These are phyloP conservation scores for Petasospora fabianii DNA, from an alignment of 1,139 yeast genomes.

Conservation along the genomic window DNA sequence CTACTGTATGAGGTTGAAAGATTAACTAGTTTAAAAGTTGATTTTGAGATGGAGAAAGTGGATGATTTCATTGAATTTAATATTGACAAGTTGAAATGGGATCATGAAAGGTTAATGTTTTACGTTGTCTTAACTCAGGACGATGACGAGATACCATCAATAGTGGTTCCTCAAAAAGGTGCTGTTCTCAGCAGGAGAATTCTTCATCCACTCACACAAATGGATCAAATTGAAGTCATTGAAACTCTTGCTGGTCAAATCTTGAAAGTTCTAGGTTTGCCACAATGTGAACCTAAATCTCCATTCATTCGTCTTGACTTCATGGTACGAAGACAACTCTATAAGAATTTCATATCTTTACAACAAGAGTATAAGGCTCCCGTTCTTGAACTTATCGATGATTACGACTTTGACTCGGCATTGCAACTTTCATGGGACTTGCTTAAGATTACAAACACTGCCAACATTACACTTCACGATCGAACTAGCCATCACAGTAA, in stretches of 20 bases:
- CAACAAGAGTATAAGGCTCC: not conserved
- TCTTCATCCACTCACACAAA: conserved; percentile 6
- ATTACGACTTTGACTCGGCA: conserved; percentile 7
- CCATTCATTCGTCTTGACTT: conserved; percentile 15
- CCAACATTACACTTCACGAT: not conserved
- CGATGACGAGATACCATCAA: not conserved
- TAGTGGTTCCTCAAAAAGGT: conserved; percentile 9
- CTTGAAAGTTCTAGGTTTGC: conserved; percentile 11
- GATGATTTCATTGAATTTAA: not conserved
- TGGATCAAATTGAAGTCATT: conserved; percentile 12
- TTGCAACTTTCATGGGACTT: conserved; percentile 8
- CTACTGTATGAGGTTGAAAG: conserved; percentile 5
- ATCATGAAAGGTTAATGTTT: conserved; percentile 7
- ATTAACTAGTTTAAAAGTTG: not conserved
- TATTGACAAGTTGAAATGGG: conserved; percentile 1
- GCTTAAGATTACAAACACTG: not conserved
- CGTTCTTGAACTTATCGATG: not conserved
- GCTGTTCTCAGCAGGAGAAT: conserved; percentile 3
- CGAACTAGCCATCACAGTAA: no score
- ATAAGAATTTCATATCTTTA: conserved; percentile 6
- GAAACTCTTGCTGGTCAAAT: conserved; percentile 12
- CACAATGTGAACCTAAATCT: conserved; percentile 12
- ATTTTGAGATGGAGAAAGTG: not conserved
- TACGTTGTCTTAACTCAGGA: conserved; percentile 2
- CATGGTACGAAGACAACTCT: conserved; percentile 13